Percentiles rank a stretch among this genome's conserved stretches.
phyloP scores from a whole-genome alignment of 2,329 filamentous ascomycete genomes.

The Penicillium sp. region DNA sequence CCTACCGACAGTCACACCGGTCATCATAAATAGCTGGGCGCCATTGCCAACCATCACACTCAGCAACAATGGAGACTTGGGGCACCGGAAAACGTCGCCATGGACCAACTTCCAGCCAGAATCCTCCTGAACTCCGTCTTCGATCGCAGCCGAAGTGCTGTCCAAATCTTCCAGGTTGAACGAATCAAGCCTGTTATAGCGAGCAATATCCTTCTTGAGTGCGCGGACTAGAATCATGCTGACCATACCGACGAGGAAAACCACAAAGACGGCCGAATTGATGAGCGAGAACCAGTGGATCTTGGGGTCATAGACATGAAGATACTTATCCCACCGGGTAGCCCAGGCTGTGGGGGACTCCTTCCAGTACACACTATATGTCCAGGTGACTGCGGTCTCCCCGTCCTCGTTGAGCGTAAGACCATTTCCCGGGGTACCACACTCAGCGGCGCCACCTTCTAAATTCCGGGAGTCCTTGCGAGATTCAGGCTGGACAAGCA shows the following conservation, averaged over 20 bases:
- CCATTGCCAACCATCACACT: slow-evolving; percentile 90
- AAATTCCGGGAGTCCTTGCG: slow-evolving; percentile 55
- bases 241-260: slow-evolving; percentile 87
- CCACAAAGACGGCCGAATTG: slow-evolving; percentile 91
- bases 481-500: slow-evolving; percentile 80
- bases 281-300: slow-evolving; percentile 99
- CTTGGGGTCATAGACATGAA: slow-evolving; percentile 95
- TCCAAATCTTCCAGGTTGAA: slow-evolving; percentile 87
- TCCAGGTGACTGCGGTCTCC: slow-evolving; percentile 72
- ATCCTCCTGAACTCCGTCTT: slow-evolving; percentile 94
- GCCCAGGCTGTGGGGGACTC: slow-evolving; percentile 85
- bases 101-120: slow-evolving; percentile 98
- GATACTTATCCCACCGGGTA: slow-evolving; percentile 97
- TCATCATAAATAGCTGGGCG: slow-evolving; percentile 96
- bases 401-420: slow-evolving; percentile 64
- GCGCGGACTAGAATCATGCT: slow-evolving; percentile 87
- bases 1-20: slow-evolving; percentile 77
- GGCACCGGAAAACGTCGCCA: slow-evolving; percentile 91
- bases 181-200: slow-evolving; percentile 92
- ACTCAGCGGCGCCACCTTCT: slow-evolving; percentile 58
- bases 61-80: slow-evolving; percentile 76
- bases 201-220: slow-evolving; percentile 88
- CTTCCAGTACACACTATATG: slow-evolving; percentile 89
- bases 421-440: slow-evolving; percentile 55
- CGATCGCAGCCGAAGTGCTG: slow-evolving; percentile 67